phyloP scores from a whole-genome alignment of 257 asterid species.

The Solanum bukasovii region DNA sequence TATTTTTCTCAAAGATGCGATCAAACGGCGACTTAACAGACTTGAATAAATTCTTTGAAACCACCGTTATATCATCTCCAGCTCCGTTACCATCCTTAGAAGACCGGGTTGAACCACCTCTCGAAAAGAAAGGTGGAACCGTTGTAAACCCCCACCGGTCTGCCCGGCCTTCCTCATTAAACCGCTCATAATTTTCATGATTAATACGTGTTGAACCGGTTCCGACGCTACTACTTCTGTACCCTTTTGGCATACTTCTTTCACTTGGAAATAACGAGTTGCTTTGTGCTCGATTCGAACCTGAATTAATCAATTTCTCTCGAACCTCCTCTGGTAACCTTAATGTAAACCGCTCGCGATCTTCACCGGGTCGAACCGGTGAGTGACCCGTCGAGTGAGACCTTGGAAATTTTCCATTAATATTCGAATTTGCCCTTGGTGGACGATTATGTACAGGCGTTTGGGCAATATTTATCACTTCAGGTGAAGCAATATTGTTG shows the following conservation, averaged over 20 bases:
- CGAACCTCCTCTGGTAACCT: constrained; percentile 22
- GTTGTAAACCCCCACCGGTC: constrained; percentile 7
- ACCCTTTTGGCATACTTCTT: constrained; percentile 18
- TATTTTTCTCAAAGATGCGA: constrained; percentile 14
- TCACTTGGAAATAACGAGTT: constrained; percentile 6
- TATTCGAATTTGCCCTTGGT: not conserved
- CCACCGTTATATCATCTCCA: not conserved
- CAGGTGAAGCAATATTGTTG: not conserved
- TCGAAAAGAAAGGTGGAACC: constrained; percentile 7
- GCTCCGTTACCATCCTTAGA: not conserved
- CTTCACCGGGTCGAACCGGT: constrained; percentile 9
- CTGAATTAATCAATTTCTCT: constrained; percentile 6
- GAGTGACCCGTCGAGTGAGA: constrained; percentile 26
- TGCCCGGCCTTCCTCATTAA: constrained; percentile 1
- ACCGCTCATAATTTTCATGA: constrained; percentile 4
- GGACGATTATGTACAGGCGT: not conserved
- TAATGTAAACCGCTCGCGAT: constrained; percentile 25
- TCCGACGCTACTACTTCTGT: constrained; percentile 15
- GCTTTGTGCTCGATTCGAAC: constrained; percentile 3
- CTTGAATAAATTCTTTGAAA: constrained; percentile 4
- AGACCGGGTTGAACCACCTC: constrained; percentile 7
- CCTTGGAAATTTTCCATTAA: constrained; percentile 4
- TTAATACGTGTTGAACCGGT: not conserved
- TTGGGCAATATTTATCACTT: not conserved
- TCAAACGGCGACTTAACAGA: constrained; percentile 19